Base-by-base conservation (phyloP, 345 rosid genomes). In the Pistacia integerrima region DNA sequence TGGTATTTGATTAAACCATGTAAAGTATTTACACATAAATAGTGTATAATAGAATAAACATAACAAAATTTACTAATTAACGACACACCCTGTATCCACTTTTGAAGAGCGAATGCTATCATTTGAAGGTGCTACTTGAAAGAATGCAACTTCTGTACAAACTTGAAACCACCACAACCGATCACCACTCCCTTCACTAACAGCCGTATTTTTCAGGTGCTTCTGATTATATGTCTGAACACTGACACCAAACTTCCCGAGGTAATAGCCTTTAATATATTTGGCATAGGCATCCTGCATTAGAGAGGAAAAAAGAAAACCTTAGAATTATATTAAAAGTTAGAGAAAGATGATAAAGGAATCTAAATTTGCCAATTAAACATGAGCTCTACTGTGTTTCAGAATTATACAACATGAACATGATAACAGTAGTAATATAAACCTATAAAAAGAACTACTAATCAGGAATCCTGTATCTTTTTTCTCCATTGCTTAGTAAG, bases 161-260 rank as follows among this genome's bases (percentile, higher is more conserved):
- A 89, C 95, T 86, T 93, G 98, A 77, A 89, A 93, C 98, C 98
- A 93, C 97, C 98, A 94, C 82, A 91, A 76, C 71, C 97, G 87
- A 77, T 86, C 91, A 69, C 84, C 71, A 67, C 84, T 77, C 36
- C 80, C 75, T 72, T 71, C 85, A 38, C 79, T 80, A 22, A 92
- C 55, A 70, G 81, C 77, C 33, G 85, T 85, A 60, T 78, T 77
- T 79, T 83, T 94, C 84, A 94, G 76, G 79, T 86, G 78, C 36
- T 87, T 84, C 81, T 90, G 93, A 77, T 76, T 81, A 81, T 93
- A 93, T 20, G 86, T 78, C 82, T 80, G 72, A 72, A 81, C 86
- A 20, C 70, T 69, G 64, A 69, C 67, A 3, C 94, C 92, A 79
- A 84, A 81, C 71, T 63, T 68, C 69, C 89, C 85, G 67, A 88